Conservation (phyloP, 2,329 filamentous ascomycete species). For the Sarocladium kiliense region DNA sequence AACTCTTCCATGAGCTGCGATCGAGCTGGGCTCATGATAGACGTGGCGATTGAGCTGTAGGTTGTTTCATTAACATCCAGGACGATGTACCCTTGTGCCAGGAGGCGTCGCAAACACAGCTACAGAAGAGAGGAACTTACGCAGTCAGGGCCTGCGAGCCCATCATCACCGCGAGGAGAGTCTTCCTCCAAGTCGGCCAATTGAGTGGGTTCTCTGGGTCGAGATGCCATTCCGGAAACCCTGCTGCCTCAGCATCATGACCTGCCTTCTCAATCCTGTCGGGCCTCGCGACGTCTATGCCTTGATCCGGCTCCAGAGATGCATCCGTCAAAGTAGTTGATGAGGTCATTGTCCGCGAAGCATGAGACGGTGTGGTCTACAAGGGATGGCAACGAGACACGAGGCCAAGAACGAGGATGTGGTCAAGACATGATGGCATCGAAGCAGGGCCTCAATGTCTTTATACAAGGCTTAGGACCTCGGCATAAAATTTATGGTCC, state of each 20-base stretch:
- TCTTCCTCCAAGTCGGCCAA: slow-evolving; percentile 39
- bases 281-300: background rate
- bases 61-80: slow-evolving; percentile 7
- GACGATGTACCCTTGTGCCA: too few species aligned
- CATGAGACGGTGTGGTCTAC: too few species aligned
- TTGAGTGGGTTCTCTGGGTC: slow-evolving; percentile 46
- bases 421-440: too few species aligned
- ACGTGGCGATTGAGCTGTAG: slow-evolving; percentile 46
- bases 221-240: slow-evolving; percentile 23
- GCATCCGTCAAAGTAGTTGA: background rate
- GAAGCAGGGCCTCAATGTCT: too few species aligned
- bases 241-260: background rate
- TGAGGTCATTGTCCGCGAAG: background rate
- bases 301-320: background rate
- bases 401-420: too few species aligned
- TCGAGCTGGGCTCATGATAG: slow-evolving; percentile 46
- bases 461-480: too few species aligned
- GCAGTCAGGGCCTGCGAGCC: slow-evolving; percentile 34
- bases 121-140: slow-evolving; percentile 25
- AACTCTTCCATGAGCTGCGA: slow-evolving; percentile 46
- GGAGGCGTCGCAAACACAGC: too few species aligned
- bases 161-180: slow-evolving; percentile 30
- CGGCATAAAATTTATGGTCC: background rate
- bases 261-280: background rate
- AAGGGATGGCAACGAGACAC: too few species aligned